Base-by-base conservation (phyloP, 169 alveolate species). In the Plasmodium yoelii region DNA sequence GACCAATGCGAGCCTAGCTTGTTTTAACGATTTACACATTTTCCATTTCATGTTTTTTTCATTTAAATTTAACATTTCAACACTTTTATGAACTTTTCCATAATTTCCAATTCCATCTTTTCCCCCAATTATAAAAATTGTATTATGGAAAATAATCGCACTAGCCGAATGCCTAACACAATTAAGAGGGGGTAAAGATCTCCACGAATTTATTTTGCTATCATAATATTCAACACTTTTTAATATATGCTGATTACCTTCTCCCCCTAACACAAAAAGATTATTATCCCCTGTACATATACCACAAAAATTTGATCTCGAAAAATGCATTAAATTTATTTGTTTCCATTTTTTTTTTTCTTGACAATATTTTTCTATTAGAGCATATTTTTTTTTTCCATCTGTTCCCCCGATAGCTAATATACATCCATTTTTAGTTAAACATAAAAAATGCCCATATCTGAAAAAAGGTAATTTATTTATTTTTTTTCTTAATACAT, bases 281-380 rank as follows among this genome's bases (percentile, higher is more conserved):
- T 82, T 60, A 68, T 82, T 70, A 68, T 82, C 64, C 9, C 69
- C 90, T 13, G 90, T 82, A 67, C 90, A 82, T 56, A 82, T 42
- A 53, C 90, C 90, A 47, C 90, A 82, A 68, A 82, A 82, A 68
- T 49, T 82, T n/a, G 90, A 82, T 68, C 90, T 65, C 13, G 90
- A 60, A 82, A 82, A 82, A 44, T 82, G 90, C 75, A 82, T 82
- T 18, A 82, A 44, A 39, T 82, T 82, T 82, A 69, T 82, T 68
- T 82, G 90, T 68, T 82, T 65, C 90, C 90, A 82, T 42, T 60
- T 82, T 70, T 82, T 70, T 53, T 82, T 68, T 44, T 61, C 84
- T 13, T 15, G 49, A 51, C 73, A 82, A 39, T 56, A 82, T 56
- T 82, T 69, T 82, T 82, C 90, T 34, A 82, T 84, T 28, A 82